Percentiles rank a stretch among this genome's conserved stretches.
phyloP scores from a whole-genome alignment of 176 grass and related monocot species.

The Carex myosuroides region DNA sequence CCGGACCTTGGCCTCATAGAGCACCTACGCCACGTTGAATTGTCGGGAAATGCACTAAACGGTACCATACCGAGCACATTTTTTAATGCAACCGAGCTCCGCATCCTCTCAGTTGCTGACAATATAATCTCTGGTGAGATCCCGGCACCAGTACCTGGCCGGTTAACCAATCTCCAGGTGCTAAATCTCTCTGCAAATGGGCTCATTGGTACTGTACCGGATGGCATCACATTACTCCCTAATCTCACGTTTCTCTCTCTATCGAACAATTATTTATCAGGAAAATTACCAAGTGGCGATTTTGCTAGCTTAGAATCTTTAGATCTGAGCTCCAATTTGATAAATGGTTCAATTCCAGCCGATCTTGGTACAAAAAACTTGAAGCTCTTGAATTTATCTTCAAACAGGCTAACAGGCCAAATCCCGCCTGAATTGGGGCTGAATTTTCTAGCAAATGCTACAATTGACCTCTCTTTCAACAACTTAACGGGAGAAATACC shows the following conservation, averaged over 20 bases:
- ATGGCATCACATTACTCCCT: slow-evolving; percentile 30
- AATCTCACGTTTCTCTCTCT: slow-evolving; percentile 47
- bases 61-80: slow-evolving; percentile 38
- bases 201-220: slow-evolving; percentile 41
- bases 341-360: slow-evolving; percentile 52
- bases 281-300: slow-evolving; percentile 40
- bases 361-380: slow-evolving; percentile 47
- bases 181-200: slow-evolving; percentile 79
- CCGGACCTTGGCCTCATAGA: slow-evolving; percentile 55
- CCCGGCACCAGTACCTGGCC: slow-evolving; percentile 18
- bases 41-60: slow-evolving; percentile 61
- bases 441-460: slow-evolving; percentile 38
- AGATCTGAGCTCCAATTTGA: slow-evolving; percentile 58
- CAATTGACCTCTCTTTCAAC: slow-evolving; percentile 71
- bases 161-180: slow-evolving; percentile 34
- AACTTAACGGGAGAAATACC: slow-evolving; percentile 74
- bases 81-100: slow-evolving; percentile 61
- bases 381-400: slow-evolving; percentile 55
- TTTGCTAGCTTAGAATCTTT: slow-evolving; percentile 47
- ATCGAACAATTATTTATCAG: slow-evolving; percentile 53
- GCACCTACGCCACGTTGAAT: slow-evolving; percentile 84
- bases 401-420: slow-evolving; percentile 46
- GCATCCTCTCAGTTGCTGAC: slow-evolving; percentile 51
- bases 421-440: slow-evolving; percentile 36
- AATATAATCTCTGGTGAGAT: slow-evolving; percentile 51